Evolutionary conservation across 2,329 filamentous ascomycete genomes (phyloP).

Genomic region (Alternaria burnsii): DNA sequence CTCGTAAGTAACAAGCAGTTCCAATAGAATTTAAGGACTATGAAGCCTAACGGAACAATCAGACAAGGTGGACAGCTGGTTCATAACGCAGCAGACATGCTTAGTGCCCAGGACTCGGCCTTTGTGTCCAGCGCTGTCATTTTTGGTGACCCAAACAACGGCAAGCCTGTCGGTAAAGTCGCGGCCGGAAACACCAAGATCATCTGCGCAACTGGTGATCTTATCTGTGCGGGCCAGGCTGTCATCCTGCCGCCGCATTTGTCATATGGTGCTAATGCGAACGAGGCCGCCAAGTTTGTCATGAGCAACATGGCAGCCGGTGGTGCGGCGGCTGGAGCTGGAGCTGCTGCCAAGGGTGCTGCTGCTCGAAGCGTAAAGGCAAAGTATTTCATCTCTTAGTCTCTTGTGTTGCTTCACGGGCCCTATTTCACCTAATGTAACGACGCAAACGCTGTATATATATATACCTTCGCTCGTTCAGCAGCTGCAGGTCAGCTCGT

Average conservation of each 20-base stretch:
- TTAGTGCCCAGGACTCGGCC: constrained; percentile 30
- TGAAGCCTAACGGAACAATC: constrained; percentile 1
- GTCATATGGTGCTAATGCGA: constrained; percentile 45
- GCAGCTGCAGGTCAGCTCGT: constrained; percentile 9
- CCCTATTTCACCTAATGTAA: not conserved
- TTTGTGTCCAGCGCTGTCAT: constrained; percentile 44
- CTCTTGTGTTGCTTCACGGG: not conserved
- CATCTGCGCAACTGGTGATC: constrained; percentile 47
- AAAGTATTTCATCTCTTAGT: constrained; percentile 11
- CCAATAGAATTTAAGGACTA: not conserved
- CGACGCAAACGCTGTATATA: not conserved
- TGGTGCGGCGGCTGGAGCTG: constrained; percentile 8
- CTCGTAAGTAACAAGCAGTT: constrained; percentile 47
- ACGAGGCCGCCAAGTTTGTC: constrained; percentile 45
- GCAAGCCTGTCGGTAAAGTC: constrained; percentile 43
- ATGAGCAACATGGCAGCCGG: constrained; percentile 25
- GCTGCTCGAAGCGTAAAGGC: constrained; percentile 6
- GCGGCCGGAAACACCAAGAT: constrained; percentile 43
- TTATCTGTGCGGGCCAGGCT: constrained; percentile 44
- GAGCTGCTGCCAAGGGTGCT: constrained; percentile 1
- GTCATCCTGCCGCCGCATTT: constrained; percentile 46
- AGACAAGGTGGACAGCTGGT: constrained; percentile 55
- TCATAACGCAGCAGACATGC: constrained; percentile 55
- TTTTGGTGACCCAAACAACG: constrained; percentile 51
- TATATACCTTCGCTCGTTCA: not conserved